Base-by-base conservation (phyloP, 352 stramenopile species). In the Phytophthora sp. region DNA sequence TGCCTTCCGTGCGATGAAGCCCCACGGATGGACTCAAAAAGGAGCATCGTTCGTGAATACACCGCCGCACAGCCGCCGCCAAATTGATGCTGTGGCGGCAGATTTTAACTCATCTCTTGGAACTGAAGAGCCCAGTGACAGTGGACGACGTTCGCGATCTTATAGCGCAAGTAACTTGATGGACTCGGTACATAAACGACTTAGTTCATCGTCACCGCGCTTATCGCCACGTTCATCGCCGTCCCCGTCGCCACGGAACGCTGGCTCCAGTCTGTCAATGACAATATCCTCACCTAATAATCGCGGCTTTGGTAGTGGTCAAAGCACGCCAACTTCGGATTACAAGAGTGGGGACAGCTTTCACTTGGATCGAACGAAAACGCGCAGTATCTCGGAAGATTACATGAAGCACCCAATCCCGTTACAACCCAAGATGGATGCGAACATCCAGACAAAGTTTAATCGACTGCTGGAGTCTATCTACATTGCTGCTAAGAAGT, bases 1-100 rank as follows among this genome's bases (percentile, higher is more conserved):
- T 51, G 88, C 88, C 24, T 93, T 89, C 53, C 82, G 88, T 23
- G 88, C 83, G 1, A 90, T 95, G 82, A 96, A 96, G 71, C 45
- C 88, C 0, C 86, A 95, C 49, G 87, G 80, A 20, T 96, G 87
- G 86, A 96, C 87, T 5, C 88, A 95, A 36, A 90, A 90, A 42
- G 88, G 88, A 12, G 75, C 86, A 23, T 93, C 80, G 1, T 96
- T 94, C 59, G 88, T 96, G n/a, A 91, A 93, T 46, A 96, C 88
- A 0, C 88, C 88, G 12, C 88, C 88, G 0, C 88, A 96, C 50
- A 94, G 84, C 35, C 82, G 88, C 23, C 86, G 88, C 30, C 88
- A 96, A 45, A 96, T 96, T 7, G 88, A 96, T 74, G 88, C 88
- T 11, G 88, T 96, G 7, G 88, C 86, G 8, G 86, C 86, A 7